Conservation (phyloP, 192 early-diverging fungal species). For the Coemansia sp. region DNA sequence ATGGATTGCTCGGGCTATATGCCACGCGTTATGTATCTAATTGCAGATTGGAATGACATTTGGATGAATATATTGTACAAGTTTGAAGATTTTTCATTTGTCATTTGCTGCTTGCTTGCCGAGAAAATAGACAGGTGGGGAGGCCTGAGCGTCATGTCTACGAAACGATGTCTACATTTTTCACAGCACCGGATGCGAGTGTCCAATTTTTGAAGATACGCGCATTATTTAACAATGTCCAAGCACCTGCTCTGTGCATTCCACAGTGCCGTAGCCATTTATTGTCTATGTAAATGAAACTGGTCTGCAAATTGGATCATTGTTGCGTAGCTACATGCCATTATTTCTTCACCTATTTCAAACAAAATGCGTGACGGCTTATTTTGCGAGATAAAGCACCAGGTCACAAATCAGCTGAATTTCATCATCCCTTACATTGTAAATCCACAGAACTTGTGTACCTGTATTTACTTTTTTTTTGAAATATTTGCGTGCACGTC, state of each 20-base stretch:
- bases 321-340: too few species aligned
- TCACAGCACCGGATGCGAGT: too few species aligned
- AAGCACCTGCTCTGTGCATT: too few species aligned
- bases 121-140: background rate
- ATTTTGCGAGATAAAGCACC: background rate
- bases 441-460: background rate
- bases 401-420: background rate
- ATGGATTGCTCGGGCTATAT: background rate
- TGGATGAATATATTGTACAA: background rate
- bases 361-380: too few species aligned
- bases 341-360: too few species aligned
- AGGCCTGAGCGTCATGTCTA: background rate
- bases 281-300: too few species aligned
- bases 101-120: background rate
- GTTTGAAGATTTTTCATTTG: background rate
- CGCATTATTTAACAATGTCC: too few species aligned
- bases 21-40: background rate
- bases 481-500: background rate
- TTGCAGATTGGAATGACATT: background rate
- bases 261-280: too few species aligned
- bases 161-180: too few species aligned
- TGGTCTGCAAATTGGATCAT: too few species aligned
- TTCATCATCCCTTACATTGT: background rate
- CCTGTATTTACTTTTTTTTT: background rate
- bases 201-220: too few species aligned